Percentiles rank a stretch among this genome's conserved stretches.
These are phyloP conservation scores for Coelastrella sp. DNA, from an alignment of 139 green algal genomes.

Conservation along the genomic window DNA sequence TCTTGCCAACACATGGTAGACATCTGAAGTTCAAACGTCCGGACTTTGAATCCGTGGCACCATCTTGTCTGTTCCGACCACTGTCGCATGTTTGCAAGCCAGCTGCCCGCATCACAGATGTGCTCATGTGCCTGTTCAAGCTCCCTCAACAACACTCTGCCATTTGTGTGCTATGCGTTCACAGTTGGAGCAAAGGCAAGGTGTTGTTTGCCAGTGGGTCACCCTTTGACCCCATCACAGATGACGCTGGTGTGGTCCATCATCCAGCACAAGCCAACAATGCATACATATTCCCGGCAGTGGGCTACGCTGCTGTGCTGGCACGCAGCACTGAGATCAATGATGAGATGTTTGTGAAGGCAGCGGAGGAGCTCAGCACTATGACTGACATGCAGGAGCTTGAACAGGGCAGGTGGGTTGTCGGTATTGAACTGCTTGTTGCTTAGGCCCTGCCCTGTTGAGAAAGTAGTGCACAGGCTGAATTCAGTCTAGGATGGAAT, in stretches of 20 bases:
- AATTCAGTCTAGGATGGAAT: background rate
- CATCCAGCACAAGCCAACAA: slow-evolving; percentile 83
- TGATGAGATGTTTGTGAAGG: slow-evolving; percentile 68
- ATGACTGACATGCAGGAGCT: slow-evolving; percentile 54
- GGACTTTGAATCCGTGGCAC: no score
- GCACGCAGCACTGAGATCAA: slow-evolving; percentile 31
- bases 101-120: no score
- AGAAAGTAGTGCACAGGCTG: background rate
- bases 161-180: background rate
- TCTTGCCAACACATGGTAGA: no score
- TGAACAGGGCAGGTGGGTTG: slow-evolving; percentile 24
- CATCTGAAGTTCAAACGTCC: no score
- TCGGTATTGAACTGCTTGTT: background rate
- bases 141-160: background rate
- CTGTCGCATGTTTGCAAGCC: no score
- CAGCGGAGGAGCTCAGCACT: slow-evolving; percentile 73
- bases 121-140: background rate
- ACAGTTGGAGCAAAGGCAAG: slow-evolving; percentile 71
- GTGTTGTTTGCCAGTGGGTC: slow-evolving; percentile 91
- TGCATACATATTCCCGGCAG: slow-evolving; percentile 82
- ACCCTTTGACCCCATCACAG: slow-evolving; percentile 78
- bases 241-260: slow-evolving; percentile 44
- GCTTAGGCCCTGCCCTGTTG: background rate
- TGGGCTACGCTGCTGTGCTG: slow-evolving; percentile 67
- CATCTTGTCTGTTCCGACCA: no score